A percentile compares a stretch with the other conserved stretches of the same genome.
Conservation (phyloP, 306 rosid genomes). For the Inga laurina region DNA sequence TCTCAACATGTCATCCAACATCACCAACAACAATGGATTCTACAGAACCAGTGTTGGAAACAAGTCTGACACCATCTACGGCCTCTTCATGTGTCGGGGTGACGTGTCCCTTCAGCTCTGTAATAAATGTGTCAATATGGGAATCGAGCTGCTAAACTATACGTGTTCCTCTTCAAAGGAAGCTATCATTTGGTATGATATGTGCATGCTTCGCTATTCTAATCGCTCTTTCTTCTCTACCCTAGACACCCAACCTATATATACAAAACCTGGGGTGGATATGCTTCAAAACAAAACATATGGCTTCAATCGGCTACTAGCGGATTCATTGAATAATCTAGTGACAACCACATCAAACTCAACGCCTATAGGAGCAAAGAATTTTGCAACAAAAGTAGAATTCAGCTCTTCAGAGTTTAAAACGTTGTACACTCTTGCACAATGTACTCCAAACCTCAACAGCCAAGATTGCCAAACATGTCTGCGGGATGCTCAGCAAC, state of each 20-base stretch:
- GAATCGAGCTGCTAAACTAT: background rate
- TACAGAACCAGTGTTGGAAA: background rate
- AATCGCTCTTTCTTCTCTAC: background rate
- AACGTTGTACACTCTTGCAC: too few relatives aligned
- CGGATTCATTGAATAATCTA: too few relatives aligned
- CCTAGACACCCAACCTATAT: background rate
- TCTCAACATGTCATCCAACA: background rate
- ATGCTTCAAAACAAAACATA: too few relatives aligned
- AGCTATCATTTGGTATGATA: constrained; percentile 30
- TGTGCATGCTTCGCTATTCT: constrained; percentile 39
- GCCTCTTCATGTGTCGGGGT: constrained; percentile 38
- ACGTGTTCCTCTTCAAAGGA: background rate
- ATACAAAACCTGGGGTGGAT: too few relatives aligned
- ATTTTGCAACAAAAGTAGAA: too few relatives aligned
- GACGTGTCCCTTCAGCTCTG: background rate
- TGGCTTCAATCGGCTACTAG: too few relatives aligned
- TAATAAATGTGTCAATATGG: constrained; percentile 16
- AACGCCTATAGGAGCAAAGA: too few relatives aligned
- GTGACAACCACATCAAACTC: too few relatives aligned
- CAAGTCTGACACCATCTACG: background rate
- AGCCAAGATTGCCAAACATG: too few relatives aligned
- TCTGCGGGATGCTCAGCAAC: too few relatives aligned
- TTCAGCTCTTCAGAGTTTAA: too few relatives aligned
- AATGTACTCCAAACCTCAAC: too few relatives aligned
- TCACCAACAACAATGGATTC: background rate